Percentiles rank a stretch among this genome's conserved stretches.
phyloP scores from a whole-genome alignment of 2,329 filamentous ascomycete species.

The Microsporum ferrugineum region DNA sequence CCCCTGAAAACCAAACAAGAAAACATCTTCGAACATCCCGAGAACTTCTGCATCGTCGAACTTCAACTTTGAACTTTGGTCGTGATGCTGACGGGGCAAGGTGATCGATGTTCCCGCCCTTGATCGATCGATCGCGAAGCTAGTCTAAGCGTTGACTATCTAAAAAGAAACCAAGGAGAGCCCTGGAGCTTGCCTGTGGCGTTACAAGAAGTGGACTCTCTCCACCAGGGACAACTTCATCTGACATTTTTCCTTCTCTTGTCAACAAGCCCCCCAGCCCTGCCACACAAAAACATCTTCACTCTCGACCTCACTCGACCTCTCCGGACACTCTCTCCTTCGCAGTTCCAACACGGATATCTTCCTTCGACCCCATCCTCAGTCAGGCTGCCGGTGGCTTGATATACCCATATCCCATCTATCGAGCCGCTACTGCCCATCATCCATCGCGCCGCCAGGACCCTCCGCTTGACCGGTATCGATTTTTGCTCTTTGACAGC shows the following conservation, averaged over 20 bases:
- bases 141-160: neutral
- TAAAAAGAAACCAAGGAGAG: neutral
- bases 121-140: neutral
- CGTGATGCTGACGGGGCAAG: neutral
- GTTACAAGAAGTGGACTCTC: neutral
- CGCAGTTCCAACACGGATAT: neutral
- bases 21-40: neutral
- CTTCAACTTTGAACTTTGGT: neutral
- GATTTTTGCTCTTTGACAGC: neutral
- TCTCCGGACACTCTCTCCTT: neutral
- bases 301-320: neutral
- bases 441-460: no score
- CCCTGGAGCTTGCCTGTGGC: neutral
- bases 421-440: neutral
- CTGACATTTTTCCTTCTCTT: neutral
- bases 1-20: neutral
- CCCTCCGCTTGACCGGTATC: neutral
- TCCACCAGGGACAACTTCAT: slow-evolving; percentile 3
- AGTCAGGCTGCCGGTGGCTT: neutral
- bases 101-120: neutral
- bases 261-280: neutral
- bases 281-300: neutral
- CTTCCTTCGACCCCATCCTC: neutral
- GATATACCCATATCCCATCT: neutral
- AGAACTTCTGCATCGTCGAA: neutral